Evolutionary conservation across 306 rosid species (phyloP).

Genomic region (Begonia masoniana): DNA sequence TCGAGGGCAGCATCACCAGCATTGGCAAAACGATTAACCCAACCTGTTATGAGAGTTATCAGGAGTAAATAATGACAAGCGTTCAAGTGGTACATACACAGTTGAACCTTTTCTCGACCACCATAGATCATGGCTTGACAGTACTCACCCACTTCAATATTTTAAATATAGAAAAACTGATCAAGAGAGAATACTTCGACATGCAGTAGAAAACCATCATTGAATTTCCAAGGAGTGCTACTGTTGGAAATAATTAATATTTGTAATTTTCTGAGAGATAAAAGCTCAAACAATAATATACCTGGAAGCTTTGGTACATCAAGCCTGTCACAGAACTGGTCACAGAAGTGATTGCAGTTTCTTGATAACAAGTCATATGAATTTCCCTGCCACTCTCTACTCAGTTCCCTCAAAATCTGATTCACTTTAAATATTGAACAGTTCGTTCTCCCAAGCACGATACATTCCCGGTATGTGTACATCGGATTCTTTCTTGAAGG

Average conservation of each 20-base stretch:
- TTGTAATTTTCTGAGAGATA: too few species aligned
- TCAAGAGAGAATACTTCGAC: too few species aligned
- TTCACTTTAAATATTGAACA: slow-evolving; percentile 61
- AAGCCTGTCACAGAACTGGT: slow-evolving; percentile 81
- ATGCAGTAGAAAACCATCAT: too few species aligned
- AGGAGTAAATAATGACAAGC: slow-evolving; percentile 10
- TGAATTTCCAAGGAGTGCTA: too few species aligned
- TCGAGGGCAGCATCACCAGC: slow-evolving; percentile 99
- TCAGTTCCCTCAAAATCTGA: slow-evolving; percentile 88
- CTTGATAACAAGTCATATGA: slow-evolving; percentile 78
- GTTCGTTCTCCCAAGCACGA: slow-evolving; percentile 61
- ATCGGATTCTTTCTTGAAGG: slow-evolving; percentile 87
- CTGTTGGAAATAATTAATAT: too few species aligned
- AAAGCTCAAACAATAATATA: slow-evolving; percentile 9
- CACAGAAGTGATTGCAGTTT: slow-evolving; percentile 98
- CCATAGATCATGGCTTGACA: too few species aligned
- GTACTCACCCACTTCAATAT: too few species aligned
- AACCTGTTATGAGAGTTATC: slow-evolving; percentile 42
- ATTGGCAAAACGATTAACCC: slow-evolving; percentile 99
- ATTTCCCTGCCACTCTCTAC: slow-evolving; percentile 96
- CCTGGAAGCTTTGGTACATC: slow-evolving; percentile 94
- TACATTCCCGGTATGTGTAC: slow-evolving; percentile 78
- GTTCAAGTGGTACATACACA: too few species aligned
- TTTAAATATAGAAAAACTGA: too few species aligned
- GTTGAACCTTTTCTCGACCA: too few species aligned